These are phyloP conservation scores for Citrus maxima DNA, from an alignment of 345 rosid species.

Conservation along the genomic window DNA sequence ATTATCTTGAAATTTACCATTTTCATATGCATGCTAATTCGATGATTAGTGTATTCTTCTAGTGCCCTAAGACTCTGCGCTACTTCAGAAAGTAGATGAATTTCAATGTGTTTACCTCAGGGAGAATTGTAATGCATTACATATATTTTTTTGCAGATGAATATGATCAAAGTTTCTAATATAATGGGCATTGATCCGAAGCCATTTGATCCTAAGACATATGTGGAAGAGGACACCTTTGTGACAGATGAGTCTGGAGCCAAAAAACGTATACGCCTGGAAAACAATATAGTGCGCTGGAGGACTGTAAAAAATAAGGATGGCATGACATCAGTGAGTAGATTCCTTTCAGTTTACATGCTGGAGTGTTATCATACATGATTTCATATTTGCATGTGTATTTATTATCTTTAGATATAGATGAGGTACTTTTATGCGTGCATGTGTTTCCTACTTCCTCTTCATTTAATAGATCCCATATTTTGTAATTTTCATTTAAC, in stretches of 20 bases:
- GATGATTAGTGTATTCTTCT: neutral
- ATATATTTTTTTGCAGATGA: slow-evolving; percentile 58
- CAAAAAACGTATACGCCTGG: slow-evolving; percentile 76
- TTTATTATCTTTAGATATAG: neutral
- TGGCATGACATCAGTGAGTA: slow-evolving; percentile 76
- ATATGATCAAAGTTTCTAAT: slow-evolving; percentile 88
- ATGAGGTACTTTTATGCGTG: neutral
- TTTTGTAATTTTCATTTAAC: neutral
- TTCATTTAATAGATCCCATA: neutral
- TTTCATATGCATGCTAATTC: neutral
- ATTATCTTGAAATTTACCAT: neutral
- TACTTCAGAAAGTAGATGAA: neutral
- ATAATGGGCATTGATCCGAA: slow-evolving; percentile 97
- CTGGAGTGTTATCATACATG: neutral
- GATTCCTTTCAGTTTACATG: slow-evolving; percentile 17
- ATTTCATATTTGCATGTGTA: neutral
- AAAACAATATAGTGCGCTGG: slow-evolving; percentile 92
- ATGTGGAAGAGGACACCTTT: slow-evolving; percentile 85
- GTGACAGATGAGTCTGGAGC: slow-evolving; percentile 85
- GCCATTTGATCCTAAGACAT: slow-evolving; percentile 90
- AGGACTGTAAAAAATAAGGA: slow-evolving; percentile 62
- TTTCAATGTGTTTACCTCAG: neutral
- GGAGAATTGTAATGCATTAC: neutral
- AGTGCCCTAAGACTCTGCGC: neutral
- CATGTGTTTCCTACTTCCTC: neutral